Base-by-base conservation (phyloP, 495 filamentous ascomycete species). In the Aspergillus nidulans region DNA sequence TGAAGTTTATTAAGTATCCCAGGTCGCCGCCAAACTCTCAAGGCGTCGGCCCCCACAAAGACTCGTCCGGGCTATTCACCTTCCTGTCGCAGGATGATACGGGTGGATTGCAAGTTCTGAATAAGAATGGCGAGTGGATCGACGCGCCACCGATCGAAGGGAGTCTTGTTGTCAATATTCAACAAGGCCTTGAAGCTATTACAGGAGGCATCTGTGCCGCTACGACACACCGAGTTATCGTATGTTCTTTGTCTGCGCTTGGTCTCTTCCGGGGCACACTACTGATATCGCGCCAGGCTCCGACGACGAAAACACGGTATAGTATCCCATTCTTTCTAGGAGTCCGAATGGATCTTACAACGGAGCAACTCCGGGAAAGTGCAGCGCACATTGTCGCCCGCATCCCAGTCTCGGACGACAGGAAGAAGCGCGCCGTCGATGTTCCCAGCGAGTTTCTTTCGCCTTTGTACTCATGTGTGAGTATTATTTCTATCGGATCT, bases 1-100 rank as follows among this genome's bases (percentile, higher is more conserved):
- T 96, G 36, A 97, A 97, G 66, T 89, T 96, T 53, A 83, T 97
- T 58, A 95, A 94, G 68, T 96, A 96, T 60, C 90, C 90, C 0
- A 86, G 86, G 63, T 71, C 82, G 1, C 53, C 64, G 9, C 86
- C 88, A 0, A 83, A 88, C n/a, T 63, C 74, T 10, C 63, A 83
- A 66, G 90, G 90, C 19, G 90, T 95, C 0, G 90, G 92, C 0
- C 91, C 92, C 8, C 92, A 97, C 68, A 97, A 96, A 69, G 92
- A 96, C 67, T 85, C 57, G 80, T 90, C 34, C 79, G 95, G 24
- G 81, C 87, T 59, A 26, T 75, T 79, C 58, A 79, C 76, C 0
- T 73, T 79, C 26, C 65, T 77, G 0, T 74, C 72, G 1, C 75
- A 73, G 28, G 92, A 96, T 56, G 55, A 73, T 16, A 69, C 65